Evolutionary conservation across 306 rosid genomes (phyloP).

Genomic region (Lathyrus aphaca): DNA sequence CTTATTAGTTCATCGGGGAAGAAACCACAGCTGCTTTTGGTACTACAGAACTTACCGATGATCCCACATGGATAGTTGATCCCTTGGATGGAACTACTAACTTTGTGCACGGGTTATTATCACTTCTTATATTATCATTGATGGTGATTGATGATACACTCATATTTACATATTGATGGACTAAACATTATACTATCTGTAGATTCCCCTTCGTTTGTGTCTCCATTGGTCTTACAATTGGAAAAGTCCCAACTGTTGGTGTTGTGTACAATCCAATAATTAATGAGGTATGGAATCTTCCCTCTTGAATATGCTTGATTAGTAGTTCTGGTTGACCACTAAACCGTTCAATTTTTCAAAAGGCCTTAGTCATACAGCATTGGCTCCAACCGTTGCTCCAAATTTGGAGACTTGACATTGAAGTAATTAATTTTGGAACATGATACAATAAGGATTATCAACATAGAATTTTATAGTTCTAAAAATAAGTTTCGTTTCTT

Average conservation of each 20-base stretch:
- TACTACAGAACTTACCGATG: conserved; percentile 83
- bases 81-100: conserved; percentile 98
- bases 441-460: conserved; percentile 26
- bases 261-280: conserved; percentile 96
- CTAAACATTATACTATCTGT: conserved; percentile 27
- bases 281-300: conserved; percentile 69
- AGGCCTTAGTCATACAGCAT: neutral
- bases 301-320: conserved; percentile 12
- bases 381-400: too few species aligned
- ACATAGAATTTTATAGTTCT: conserved; percentile 8
- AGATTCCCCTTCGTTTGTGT: conserved; percentile 97
- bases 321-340: neutral
- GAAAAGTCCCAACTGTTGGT: conserved; percentile 78
- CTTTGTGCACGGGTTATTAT: conserved; percentile 89
- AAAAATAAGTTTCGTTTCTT: conserved; percentile 18
- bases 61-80: conserved; percentile 97
- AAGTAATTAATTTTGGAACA: conserved; percentile 17
- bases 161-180: conserved; percentile 30
- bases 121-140: conserved; percentile 38
- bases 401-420: too few species aligned
- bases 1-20: conserved; percentile 85
- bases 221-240: conserved; percentile 93
- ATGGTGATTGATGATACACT: conserved; percentile 6
- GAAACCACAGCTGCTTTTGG: conserved; percentile 95
- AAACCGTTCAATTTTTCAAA: neutral